These are phyloP conservation scores for Drechslerella stenobrocha DNA, from an alignment of 2,329 filamentous ascomycete species.

Conservation along the genomic window DNA sequence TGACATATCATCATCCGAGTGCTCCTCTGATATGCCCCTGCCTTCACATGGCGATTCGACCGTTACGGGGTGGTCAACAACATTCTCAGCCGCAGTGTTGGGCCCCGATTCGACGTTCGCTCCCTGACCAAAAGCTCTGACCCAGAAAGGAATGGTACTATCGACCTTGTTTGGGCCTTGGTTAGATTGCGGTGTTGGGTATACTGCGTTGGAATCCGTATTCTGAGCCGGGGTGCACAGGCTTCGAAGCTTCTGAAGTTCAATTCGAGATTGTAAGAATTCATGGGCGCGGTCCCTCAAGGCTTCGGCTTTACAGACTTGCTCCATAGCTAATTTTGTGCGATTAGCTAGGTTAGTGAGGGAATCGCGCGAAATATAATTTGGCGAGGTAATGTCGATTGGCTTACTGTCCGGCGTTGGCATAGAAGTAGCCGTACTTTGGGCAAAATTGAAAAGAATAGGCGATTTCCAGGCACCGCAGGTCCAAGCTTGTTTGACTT, in stretches of 20 bases:
- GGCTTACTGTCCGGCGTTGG: slow-evolving; percentile 37
- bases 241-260: slow-evolving; percentile 23
- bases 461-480: slow-evolving; percentile 37
- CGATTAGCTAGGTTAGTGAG: slow-evolving; percentile 46
- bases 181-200: slow-evolving; percentile 15
- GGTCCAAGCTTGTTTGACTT: slow-evolving; percentile 38
- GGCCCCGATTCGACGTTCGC: neutral
- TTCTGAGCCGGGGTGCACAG: slow-evolving; percentile 15
- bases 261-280: slow-evolving; percentile 31
- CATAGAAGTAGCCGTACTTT: neutral
- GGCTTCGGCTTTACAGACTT: slow-evolving; percentile 42
- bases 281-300: slow-evolving; percentile 40
- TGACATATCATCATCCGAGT: neutral
- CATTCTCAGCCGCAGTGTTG: neutral
- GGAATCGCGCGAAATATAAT: slow-evolving; percentile 32
- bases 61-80: neutral
- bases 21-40: neutral
- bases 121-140: slow-evolving; percentile 27
- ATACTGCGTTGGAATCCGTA: neutral
- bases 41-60: slow-evolving; percentile 20
- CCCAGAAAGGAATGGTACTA: slow-evolving; percentile 31
- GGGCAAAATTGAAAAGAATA: slow-evolving; percentile 17
- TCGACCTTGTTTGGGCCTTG: slow-evolving; percentile 4
- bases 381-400: slow-evolving; percentile 30
- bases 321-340: slow-evolving; percentile 48